Evolutionary conservation across 2,329 filamentous ascomycete genomes (phyloP).

Genomic region (Trichophyton rubrum): DNA sequence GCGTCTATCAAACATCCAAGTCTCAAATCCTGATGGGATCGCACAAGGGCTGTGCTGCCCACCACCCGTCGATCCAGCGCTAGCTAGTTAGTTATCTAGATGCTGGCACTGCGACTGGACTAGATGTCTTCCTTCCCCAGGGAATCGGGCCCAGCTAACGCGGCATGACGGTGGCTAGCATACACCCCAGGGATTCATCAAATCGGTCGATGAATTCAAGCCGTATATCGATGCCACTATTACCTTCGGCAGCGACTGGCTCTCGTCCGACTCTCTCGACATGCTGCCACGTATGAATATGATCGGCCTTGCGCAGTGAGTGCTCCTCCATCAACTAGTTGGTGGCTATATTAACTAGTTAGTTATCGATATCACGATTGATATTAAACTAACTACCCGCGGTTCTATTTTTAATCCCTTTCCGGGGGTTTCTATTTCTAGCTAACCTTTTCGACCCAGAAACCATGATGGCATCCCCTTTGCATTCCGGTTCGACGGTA

Average conservation of each 20-base stretch:
- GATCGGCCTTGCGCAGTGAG: conserved; percentile 4
- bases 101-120: background rate
- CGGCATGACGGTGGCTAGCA: background rate
- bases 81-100: background rate
- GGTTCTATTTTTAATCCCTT: background rate
- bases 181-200: conserved; percentile 2
- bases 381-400: background rate
- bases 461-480: conserved; percentile 5
- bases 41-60: background rate
- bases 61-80: background rate
- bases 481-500: conserved; percentile 3
- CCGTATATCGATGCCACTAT: conserved; percentile 4
- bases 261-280: background rate
- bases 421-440: background rate
- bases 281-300: background rate
- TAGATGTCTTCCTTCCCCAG: background rate
- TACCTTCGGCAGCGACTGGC: conserved; percentile 4
- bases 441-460: background rate
- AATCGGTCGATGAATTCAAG: conserved; percentile 4
- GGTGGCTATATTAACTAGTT: no score
- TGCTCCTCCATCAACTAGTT: no score
- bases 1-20: background rate
- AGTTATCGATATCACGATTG: background rate
- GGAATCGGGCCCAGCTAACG: background rate
- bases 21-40: background rate